Conservation (phyloP, 2,329 filamentous ascomycete genomes). For the Epichloe baconii region DNA sequence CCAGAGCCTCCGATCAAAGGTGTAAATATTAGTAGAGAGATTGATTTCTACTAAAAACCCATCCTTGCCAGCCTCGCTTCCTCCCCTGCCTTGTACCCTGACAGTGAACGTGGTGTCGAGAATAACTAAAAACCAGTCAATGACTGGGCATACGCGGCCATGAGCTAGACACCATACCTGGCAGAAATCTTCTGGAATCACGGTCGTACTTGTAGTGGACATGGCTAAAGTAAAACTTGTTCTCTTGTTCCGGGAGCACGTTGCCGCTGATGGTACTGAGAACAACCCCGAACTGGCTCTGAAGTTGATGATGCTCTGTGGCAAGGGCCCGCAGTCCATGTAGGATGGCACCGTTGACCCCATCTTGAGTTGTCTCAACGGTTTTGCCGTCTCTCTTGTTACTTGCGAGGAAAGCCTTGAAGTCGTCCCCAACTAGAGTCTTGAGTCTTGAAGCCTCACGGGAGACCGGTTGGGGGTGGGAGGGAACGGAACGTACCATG, state of each 20-base stretch:
- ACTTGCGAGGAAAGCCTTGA: too few relatives aligned
- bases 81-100: neutral
- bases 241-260: neutral
- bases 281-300: neutral
- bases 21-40: neutral
- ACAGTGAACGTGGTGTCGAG: neutral
- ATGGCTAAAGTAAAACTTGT: neutral
- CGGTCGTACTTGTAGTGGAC: neutral
- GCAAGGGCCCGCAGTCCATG: neutral
- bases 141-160: neutral
- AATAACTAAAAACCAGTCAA: neutral
- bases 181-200: neutral
- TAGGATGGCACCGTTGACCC: neutral
- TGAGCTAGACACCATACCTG: neutral
- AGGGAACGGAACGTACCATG: neutral
- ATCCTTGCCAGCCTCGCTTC: neutral
- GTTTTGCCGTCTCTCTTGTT: neutral
- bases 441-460: neutral
- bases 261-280: neutral
- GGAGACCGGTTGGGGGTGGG: neutral
- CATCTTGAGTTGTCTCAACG: neutral
- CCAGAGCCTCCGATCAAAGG: neutral
- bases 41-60: neutral
- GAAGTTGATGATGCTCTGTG: neutral
- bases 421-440: too few relatives aligned